Conservation (phyloP, 2,329 filamentous ascomycete species). For the Penicillium brevicompactum region DNA sequence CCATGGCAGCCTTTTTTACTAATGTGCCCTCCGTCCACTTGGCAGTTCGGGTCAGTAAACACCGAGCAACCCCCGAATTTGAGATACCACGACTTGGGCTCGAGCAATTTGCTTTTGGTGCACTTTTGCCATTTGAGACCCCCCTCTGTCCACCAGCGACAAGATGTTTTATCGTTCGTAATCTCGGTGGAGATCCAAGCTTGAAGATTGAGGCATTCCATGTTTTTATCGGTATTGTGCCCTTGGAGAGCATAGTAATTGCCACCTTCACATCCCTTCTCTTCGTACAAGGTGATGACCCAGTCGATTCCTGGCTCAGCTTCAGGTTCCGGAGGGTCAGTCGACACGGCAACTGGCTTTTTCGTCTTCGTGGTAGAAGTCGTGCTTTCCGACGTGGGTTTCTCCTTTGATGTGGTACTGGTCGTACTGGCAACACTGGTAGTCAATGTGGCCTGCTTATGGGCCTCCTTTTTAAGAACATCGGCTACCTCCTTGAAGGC, state of each 20-base stretch:
- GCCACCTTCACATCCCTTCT: not conserved
- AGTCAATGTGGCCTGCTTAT: not conserved
- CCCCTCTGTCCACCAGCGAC: slow-evolving; percentile 2
- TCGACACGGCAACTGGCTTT: not conserved
- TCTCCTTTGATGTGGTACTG: not conserved
- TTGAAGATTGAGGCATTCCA: not conserved
- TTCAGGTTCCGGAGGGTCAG: too few relatives aligned
- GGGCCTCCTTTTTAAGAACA: not conserved
- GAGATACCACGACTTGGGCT: slow-evolving; percentile 1
- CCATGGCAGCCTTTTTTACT: not conserved
- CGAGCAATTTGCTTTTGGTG: not conserved
- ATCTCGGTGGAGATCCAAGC: not conserved
- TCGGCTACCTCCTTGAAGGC: not conserved
- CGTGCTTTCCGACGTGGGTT: not conserved
- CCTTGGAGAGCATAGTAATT: slow-evolving; percentile 4
- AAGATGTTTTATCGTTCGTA: not conserved
- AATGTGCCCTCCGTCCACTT: not conserved
- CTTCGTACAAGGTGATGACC: not conserved
- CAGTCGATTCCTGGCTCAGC: too few relatives aligned
- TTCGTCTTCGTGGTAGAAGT: not conserved
- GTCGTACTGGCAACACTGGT: not conserved
- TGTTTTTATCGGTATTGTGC: not conserved
- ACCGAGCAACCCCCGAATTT: not conserved
- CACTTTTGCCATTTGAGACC: slow-evolving; percentile 4
- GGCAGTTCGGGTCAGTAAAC: not conserved